Evolutionary conservation across 2,329 filamentous ascomycete species (phyloP), one percentile per base, ranked within the genome.

Genomic region (Fusarium azukiicola): DNA sequence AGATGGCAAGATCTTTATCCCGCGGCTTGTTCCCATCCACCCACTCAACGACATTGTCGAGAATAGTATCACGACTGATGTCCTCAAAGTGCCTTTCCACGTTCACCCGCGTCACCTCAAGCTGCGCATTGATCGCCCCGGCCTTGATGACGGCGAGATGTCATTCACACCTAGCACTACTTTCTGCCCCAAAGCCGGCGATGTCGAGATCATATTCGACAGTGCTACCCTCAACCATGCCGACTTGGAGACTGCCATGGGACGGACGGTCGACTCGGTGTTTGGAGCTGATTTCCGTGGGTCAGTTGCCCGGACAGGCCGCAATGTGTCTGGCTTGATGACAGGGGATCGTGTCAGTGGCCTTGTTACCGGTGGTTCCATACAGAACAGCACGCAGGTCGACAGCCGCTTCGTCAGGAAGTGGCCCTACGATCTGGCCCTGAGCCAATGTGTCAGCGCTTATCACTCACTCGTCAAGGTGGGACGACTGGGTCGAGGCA

Each of bases 21-120:
- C 91, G 10, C 88, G 91, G 7, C 84, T 92, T 4, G 80, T 84
- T 56, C 87, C 89, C 0, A 74, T 91, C 3, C 47, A 73, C 4
- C 46, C 76, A 2, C 79, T 92, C 40, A 92, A 92, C 75, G 80
- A 80, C 9, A 73, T 90, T n/a, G 87, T 92, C 4, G 90, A 92
- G 76, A 80, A 84, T 47, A 78, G 80, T 2, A 54, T 69, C 19
- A 64, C 64, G 9, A 67, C 72, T 2, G 66, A 75, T 3, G 67
- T 71, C 16, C 50, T 69, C 7, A 61, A 79, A 40, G 73, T 72
- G 7, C 50, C 72, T 0, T 87, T 88, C 46, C 67, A 80, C n/a
- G 36, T 56, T 12, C 52, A 72, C 6, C 69, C 52, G 10, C 63
- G 54, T 2, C 72, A 76, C 5, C 71, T 84, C 21, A 75, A 83